Evolutionary conservation across 1,284 basidiomycete species (phyloP), one percentile per base, ranked within the genome.

Genomic region (Afroboletus lepidellus): DNA sequence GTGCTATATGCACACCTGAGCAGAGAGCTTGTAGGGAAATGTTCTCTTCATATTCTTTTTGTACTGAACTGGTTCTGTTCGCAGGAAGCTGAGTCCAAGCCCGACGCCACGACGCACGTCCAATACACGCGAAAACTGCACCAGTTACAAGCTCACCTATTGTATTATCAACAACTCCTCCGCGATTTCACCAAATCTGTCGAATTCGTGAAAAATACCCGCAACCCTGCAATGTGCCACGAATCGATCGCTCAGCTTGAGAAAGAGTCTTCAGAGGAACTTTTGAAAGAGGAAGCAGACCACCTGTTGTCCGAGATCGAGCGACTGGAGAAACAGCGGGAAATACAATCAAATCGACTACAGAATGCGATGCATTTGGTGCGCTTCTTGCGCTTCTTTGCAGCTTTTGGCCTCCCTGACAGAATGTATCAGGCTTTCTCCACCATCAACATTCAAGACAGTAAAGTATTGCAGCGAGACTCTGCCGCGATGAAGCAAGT

Each of bases 361-460:
- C 74, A 71, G 51, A 83, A 83, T 51, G 77, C 78, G 13, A 81
- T 79, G 72, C 67, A 72, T 37, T 59, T 83, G 59, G 80, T 68
- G 39, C 23, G 57, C 61, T 24, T 52, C 21, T 32, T 8, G 2
- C 13, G n/a, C 21, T 43, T 34, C 2, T 20, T 3, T 36, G 13
- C 6, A 3, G 8, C 13, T 7, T 23, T 49, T 7, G 16, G 5
- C 38, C 8, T 47, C 34, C 2, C 47, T 64, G 3, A 62, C 15
- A 13, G 7, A 37, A 8, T 30, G 16, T 39, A 44, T 37, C 3
- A 81, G 78, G 76, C 74, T 0, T 80, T 78, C 51, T 78, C 74
- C 48, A 77, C 68, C 23, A 72, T 79, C 34, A 79, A 76, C 50
- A 76, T 81, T 8, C 66, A 73, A 34, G 80, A 82, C 50, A 80